Evolutionary conservation across 2,329 filamentous ascomycete species (phyloP).

Genomic region (Cladorrhinum sp.): DNA sequence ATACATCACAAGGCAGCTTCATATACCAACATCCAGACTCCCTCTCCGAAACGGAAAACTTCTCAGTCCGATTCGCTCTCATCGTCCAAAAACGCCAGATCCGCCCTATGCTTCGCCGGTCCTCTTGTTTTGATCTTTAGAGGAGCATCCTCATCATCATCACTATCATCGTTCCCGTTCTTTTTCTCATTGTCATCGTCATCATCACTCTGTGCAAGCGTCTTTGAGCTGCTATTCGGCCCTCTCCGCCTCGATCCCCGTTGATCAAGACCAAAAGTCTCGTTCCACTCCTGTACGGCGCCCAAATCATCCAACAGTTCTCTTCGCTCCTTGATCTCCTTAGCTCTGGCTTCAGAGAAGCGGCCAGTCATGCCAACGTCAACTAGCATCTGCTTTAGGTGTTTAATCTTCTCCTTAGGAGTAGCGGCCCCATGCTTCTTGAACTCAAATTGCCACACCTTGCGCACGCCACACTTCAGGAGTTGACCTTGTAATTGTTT

Average conservation of each 20-base stretch:
- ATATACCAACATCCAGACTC: background rate
- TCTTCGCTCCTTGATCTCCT: conserved; percentile 80
- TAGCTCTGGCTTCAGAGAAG: conserved; percentile 80
- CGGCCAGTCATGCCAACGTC: conserved; percentile 86
- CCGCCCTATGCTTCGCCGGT: conserved; percentile 45
- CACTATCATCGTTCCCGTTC: conserved; percentile 9
- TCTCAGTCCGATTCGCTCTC: conserved; percentile 64
- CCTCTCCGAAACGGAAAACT: background rate
- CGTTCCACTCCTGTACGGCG: conserved; percentile 76
- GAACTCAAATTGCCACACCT: conserved; percentile 85
- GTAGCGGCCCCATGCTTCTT: conserved; percentile 66
- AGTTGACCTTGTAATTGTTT: conserved; percentile 86
- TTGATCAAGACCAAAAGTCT: conserved; percentile 65
- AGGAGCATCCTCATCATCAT: conserved; percentile 33
- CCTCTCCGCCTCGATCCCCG: conserved; percentile 43
- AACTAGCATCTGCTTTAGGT: conserved; percentile 73
- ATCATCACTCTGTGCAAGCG: conserved; percentile 7
- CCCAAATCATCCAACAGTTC: conserved; percentile 84
- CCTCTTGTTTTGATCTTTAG: conserved; percentile 45
- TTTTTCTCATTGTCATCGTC: conserved; percentile 32
- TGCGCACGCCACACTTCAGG: conserved; percentile 85
- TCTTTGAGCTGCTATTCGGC: conserved; percentile 31
- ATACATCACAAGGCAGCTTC: background rate
- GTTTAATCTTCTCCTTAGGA: conserved; percentile 72
- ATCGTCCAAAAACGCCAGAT: conserved; percentile 64